Percentiles rank a stretch among this genome's conserved stretches.
These are phyloP conservation scores for Calonectria henricotiae DNA, from an alignment of 2,329 filamentous ascomycete species.

Conservation along the genomic window DNA sequence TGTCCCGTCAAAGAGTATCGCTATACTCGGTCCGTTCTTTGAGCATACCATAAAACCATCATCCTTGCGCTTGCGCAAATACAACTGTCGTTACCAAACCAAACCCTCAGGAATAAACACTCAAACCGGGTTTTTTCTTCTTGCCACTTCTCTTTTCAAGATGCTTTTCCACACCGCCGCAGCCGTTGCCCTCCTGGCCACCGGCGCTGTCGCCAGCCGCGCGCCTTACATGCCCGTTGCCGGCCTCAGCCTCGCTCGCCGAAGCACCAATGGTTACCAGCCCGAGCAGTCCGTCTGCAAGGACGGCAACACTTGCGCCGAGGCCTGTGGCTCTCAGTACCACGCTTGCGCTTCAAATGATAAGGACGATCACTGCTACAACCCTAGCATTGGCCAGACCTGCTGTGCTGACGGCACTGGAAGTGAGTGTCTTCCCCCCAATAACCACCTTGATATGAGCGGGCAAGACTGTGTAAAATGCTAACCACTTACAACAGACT, in stretches of 20 bases:
- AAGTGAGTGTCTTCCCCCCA: constrained; percentile 62
- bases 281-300: constrained; percentile 67
- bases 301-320: constrained; percentile 67
- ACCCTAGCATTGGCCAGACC: constrained; percentile 66
- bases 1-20: constrained; percentile 42
- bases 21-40: constrained; percentile 53
- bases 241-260: constrained; percentile 63
- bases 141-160: constrained; percentile 39
- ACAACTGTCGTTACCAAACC: constrained; percentile 21
- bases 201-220: constrained; percentile 53
- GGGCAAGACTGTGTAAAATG: neutral
- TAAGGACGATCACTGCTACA: constrained; percentile 72
- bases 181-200: constrained; percentile 58
- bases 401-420: constrained; percentile 74
- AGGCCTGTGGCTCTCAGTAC: constrained; percentile 70
- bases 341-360: constrained; percentile 68
- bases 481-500: constrained; percentile 62
- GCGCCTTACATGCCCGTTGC: constrained; percentile 60
- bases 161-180: constrained; percentile 59
- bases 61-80: constrained; percentile 38
- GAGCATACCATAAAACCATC: constrained; percentile 26
- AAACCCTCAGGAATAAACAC: no score
- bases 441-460: neutral
- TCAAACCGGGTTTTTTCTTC: no score
- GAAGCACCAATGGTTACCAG: constrained; percentile 66